Conservation (phyloP, 805 yeast species). For the Saccharomycopsis malanga region DNA sequence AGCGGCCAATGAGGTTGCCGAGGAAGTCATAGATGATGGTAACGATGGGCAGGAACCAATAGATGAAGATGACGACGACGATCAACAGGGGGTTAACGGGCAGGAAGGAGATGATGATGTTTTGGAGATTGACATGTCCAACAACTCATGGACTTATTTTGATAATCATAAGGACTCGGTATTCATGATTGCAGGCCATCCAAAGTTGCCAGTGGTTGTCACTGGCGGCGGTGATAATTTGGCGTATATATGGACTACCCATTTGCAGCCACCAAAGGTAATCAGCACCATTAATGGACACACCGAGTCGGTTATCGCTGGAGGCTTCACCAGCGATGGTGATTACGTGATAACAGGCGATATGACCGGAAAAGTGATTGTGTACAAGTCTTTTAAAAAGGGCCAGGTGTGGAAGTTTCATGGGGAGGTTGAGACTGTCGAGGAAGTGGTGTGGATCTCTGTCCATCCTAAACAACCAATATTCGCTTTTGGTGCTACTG, state of each 20-base stretch:
- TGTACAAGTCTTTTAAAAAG: conserved; percentile 62
- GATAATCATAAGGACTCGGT: conserved; percentile 81
- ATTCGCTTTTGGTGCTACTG: conserved; percentile 87
- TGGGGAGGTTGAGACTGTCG: conserved; percentile 75
- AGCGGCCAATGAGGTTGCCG: conserved; percentile 22
- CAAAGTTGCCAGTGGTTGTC: conserved; percentile 72
- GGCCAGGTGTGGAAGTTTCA: conserved; percentile 73
- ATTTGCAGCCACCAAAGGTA: conserved; percentile 72
- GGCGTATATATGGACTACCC: conserved; percentile 90
- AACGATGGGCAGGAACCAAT: conserved; percentile 21
- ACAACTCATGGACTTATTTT: conserved; percentile 63
- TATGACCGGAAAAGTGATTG: conserved; percentile 82
- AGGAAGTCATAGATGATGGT: conserved; percentile 23
- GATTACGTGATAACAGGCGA: conserved; percentile 80
- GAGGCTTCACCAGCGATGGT: conserved; percentile 81
- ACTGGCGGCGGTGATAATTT: conserved; percentile 94
- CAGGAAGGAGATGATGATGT: conserved; percentile 26
- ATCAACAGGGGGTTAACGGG: conserved; percentile 27
- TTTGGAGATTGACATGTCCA: conserved; percentile 36
- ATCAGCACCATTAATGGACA: conserved; percentile 75
- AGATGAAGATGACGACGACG: conserved; percentile 26
- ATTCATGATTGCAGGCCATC: conserved; percentile 58
- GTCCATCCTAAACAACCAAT: conserved; percentile 73
- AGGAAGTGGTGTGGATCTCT: conserved; percentile 79
- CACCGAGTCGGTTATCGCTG: conserved; percentile 80